Base-by-base conservation (phyloP, 2,329 filamentous ascomycete genomes). In the Annulohypoxylon truncatum region DNA sequence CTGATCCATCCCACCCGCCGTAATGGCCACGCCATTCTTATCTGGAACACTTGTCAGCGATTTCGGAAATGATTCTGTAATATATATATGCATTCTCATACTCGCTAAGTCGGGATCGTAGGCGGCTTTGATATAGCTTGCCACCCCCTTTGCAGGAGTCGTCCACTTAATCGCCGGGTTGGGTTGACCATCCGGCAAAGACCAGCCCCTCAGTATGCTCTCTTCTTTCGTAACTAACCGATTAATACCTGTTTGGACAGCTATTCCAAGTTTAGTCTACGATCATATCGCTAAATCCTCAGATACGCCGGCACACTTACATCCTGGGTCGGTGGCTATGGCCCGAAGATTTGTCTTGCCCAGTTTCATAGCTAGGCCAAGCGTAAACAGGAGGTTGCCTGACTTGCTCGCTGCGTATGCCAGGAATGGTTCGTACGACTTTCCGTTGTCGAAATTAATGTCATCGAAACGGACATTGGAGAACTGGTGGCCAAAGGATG, bases 401-500 rank as follows among this genome's bases (percentile, higher is more conserved):
- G 79, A 78, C 66, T 81, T 81, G 24, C 77, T 74, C 54, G 80
- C 78, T 2, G 74, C 78, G 18, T 81, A 80, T 2, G 77, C 74
- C 2, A 47, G 13, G 77, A 76, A 80, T n/a, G 54, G 68, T 15
- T 75, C 68, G 66, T 76, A 76, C 9, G 22, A 64, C 18, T 70
- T 64, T 22, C 71, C 73, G 40, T 70, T 40, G 18, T 78, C 74
- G 61, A 83, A 83, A 29, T 82, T 81, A 28, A 75, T 78, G 68
- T 85, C 82, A 46, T 76, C 74, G 60, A 79, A 84, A 1, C 81
- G 73, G 7, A 84, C 71, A 0, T 79, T 80, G 2, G 75, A 75
- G 4, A 84, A 52, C 3, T 79, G 76, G 64, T 85, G 78, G 2
- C 82, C 82, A 33, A 81, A 74, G 66, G 82, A 83, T 22, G 77